Conservation (phyloP, 768 basidiomycete species). For the Lepiota brunneoincarnata region DNA sequence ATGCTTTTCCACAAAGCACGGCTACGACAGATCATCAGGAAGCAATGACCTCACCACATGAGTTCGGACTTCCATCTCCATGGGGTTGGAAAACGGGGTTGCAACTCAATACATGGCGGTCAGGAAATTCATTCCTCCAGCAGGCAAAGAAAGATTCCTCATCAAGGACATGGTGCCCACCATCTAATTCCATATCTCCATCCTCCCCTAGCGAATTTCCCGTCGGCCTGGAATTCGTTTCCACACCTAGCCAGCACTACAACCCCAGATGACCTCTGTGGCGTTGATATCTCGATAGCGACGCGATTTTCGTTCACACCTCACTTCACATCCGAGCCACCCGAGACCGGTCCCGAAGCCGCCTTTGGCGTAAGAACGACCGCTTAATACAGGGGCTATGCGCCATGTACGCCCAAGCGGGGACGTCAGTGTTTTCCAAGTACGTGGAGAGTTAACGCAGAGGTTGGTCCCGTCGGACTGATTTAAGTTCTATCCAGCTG, state of each 20-base stretch:
- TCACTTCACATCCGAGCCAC: conserved; percentile 49
- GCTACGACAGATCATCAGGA: too few relatives aligned
- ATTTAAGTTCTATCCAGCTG: conserved; percentile 53
- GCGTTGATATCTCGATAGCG: neutral
- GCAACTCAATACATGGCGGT: too few relatives aligned
- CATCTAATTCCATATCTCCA: neutral
- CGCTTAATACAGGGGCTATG: conserved; percentile 38
- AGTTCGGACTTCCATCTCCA: too few relatives aligned
- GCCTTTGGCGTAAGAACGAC: conserved; percentile 39
- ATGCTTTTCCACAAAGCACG: too few relatives aligned
- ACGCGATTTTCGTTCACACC: conserved; percentile 5
- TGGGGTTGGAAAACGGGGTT: too few relatives aligned
- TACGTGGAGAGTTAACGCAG: conserved; percentile 53
- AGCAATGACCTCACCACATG: too few relatives aligned
- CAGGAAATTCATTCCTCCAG: too few relatives aligned
- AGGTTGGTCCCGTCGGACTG: conserved; percentile 52
- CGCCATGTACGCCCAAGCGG: conserved; percentile 46
- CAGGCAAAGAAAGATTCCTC: neutral
- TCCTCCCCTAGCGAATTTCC: neutral
- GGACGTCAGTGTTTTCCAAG: conserved; percentile 43
- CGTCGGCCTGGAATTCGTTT: neutral
- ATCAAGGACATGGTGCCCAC: neutral
- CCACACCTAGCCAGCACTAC: neutral
- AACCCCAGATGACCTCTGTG: neutral
- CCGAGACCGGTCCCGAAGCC: conserved; percentile 52